Conservation (phyloP, 169 alveolate species). For the Eimeria maxima region DNA sequence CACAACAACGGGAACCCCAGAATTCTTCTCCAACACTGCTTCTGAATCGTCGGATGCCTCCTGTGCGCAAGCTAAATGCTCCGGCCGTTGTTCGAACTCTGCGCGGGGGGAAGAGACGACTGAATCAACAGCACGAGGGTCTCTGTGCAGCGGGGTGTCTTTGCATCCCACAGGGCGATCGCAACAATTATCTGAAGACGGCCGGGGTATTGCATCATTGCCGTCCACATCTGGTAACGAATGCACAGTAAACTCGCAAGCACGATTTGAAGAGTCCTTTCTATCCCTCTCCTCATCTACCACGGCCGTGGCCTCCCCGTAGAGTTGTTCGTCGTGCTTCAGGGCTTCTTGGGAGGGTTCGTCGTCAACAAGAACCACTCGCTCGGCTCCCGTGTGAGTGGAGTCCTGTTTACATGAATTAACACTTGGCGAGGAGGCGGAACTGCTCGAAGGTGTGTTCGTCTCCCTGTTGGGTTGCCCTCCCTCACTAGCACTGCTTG, state of each 20-base stretch:
- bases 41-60: neutral
- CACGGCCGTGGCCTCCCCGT: neutral
- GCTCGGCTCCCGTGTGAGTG: neutral
- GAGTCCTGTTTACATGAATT: neutral
- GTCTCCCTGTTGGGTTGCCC: slow-evolving; percentile 23
- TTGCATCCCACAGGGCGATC: slow-evolving; percentile 60
- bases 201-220: neutral
- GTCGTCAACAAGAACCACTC: neutral
- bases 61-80: neutral
- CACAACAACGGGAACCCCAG: neutral
- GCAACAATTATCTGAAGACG: slow-evolving; percentile 27
- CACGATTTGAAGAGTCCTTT: neutral
- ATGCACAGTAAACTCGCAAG: neutral
- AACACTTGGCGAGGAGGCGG: neutral
- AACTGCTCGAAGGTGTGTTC: slow-evolving; percentile 21
- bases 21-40: neutral
- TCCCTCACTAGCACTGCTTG: neutral
- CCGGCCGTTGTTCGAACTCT: slow-evolving; percentile 20
- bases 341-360: neutral
- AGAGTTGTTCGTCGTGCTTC: neutral
- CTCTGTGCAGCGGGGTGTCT: slow-evolving; percentile 47
- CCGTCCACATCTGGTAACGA: neutral
- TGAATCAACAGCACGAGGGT: slow-evolving; percentile 26
- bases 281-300: neutral
- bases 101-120: neutral